These are phyloP conservation scores for Meripilus lineatus DNA, from an alignment of 1,284 basidiomycete genomes.

Conservation along the genomic window DNA sequence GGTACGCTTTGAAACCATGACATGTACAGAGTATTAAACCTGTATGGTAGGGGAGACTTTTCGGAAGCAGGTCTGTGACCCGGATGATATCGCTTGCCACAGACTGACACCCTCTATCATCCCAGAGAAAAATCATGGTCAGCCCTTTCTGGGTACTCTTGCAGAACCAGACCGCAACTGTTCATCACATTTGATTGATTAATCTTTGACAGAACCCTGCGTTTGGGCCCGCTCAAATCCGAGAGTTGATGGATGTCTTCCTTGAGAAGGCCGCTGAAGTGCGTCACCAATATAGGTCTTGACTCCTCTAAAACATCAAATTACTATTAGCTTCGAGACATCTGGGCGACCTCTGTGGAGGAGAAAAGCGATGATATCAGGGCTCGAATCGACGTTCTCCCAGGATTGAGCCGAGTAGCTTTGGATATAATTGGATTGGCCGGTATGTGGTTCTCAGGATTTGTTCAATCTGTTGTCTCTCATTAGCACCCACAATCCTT, in stretches of 20 bases:
- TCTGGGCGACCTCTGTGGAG: conserved; percentile 17
- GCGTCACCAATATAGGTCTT: not conserved
- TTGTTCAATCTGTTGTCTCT: not conserved
- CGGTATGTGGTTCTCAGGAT: conserved; percentile 17
- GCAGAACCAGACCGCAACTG: not conserved
- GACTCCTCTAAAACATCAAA: not conserved
- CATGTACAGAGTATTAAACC: not conserved
- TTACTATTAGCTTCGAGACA: conserved; percentile 23
- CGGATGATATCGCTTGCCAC: not conserved
- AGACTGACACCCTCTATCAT: not conserved
- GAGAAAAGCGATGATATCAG: conserved; percentile 6
- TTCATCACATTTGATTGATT: not conserved
- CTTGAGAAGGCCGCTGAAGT: conserved; percentile 48
- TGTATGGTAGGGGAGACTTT: conserved; percentile 32
- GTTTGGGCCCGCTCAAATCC: conserved; percentile 29
- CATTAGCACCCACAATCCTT: not conserved
- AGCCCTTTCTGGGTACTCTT: not conserved
- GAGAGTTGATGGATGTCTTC: conserved; percentile 39
- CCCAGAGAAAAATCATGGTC: conserved; percentile 32
- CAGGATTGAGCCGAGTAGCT: conserved; percentile 39
- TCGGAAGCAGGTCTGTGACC: conserved; percentile 38
- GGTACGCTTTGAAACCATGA: conserved; percentile 17
- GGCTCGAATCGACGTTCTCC: conserved; percentile 34
- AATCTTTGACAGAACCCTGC: conserved; percentile 27
- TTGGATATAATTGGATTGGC: conserved; percentile 49